Percentiles rank a stretch among this genome's conserved stretches.
These are phyloP conservation scores for Rhodotorula sp. DNA, from an alignment of 1,284 basidiomycete species.

Conservation along the genomic window DNA sequence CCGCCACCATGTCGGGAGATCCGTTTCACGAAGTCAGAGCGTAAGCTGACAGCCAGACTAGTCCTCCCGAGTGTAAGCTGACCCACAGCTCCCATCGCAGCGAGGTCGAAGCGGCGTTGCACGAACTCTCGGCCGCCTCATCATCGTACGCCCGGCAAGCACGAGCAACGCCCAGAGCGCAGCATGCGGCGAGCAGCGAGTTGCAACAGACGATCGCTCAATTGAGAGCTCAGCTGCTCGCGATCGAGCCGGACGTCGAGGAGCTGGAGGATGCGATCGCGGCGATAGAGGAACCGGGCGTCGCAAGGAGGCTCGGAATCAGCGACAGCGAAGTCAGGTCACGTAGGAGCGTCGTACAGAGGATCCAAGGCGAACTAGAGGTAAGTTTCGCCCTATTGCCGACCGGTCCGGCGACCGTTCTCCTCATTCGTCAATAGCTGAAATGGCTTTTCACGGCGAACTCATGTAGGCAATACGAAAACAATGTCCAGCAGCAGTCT, in stretches of 20 bases:
- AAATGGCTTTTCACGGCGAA: background rate
- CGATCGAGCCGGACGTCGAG: slow-evolving; percentile 78
- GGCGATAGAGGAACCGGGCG: slow-evolving; percentile 71
- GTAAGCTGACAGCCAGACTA: background rate
- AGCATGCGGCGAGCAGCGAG: background rate
- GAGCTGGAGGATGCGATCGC: slow-evolving; percentile 85
- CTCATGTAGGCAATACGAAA: slow-evolving; percentile 13
- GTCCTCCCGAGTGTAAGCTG: background rate
- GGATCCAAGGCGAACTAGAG: slow-evolving; percentile 70
- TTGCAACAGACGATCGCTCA: slow-evolving; percentile 47
- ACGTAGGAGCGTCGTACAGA: slow-evolving; percentile 69
- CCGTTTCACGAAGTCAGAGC: slow-evolving; percentile 35
- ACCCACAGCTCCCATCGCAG: background rate
- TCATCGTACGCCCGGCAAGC: slow-evolving; percentile 4
- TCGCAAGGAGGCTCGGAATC: slow-evolving; percentile 78
- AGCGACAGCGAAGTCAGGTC: slow-evolving; percentile 68
- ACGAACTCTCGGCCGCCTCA: slow-evolving; percentile 6
- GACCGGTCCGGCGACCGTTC: background rate
- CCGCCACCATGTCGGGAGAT: slow-evolving; percentile 14
- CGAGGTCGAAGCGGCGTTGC: slow-evolving; percentile 28
- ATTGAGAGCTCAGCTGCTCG: slow-evolving; percentile 70
- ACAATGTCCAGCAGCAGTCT: background rate
- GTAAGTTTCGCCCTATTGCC: slow-evolving; percentile 56
- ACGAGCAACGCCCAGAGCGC: background rate
- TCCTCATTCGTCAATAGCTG: background rate